A percentile compares a stretch with the other conserved stretches of the same genome.
Conservation (phyloP, 2,329 filamentous ascomycete species). For the Ciborinia camelliae region DNA sequence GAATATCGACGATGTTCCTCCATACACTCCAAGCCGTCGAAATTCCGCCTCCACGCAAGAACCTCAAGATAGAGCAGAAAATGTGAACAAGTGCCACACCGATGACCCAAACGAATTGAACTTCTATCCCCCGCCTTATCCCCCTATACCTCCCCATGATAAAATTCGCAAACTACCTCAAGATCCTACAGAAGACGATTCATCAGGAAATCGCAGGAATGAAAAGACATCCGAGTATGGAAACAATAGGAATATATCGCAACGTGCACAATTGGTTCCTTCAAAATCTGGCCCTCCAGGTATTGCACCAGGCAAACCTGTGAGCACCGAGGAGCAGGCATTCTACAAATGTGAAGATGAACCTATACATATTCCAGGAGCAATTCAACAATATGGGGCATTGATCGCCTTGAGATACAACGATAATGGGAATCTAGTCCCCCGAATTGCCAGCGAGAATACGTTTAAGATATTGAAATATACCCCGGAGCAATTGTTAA, state of each 20-base stretch:
- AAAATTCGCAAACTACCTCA: constrained; percentile 22
- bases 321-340: constrained; percentile 11
- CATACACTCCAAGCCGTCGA: background rate
- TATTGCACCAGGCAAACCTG: constrained; percentile 20
- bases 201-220: background rate
- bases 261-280: constrained; percentile 24
- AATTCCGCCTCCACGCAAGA: background rate
- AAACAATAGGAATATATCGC: constrained; percentile 19
- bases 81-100: background rate
- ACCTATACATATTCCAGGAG: constrained; percentile 66
- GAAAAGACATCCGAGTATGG: background rate
- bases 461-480: constrained; percentile 72
- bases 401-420: constrained; percentile 73
- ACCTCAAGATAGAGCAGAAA: background rate
- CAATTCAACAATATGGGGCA: constrained; percentile 70
- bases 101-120: constrained; percentile 8
- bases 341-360: constrained; percentile 74
- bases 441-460: constrained; percentile 79
- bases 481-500: constrained; percentile 71
- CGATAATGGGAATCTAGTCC: constrained; percentile 60
- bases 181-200: background rate
- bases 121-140: constrained; percentile 25
- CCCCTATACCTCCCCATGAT: constrained; percentile 22
- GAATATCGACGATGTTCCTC: background rate
- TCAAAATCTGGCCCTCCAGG: constrained; percentile 25